Evolutionary conservation across 129 eudicot genomes (phyloP), one percentile per base, ranked within the genome.

Genomic region (Pseudognaphalium luteoalbum): DNA sequence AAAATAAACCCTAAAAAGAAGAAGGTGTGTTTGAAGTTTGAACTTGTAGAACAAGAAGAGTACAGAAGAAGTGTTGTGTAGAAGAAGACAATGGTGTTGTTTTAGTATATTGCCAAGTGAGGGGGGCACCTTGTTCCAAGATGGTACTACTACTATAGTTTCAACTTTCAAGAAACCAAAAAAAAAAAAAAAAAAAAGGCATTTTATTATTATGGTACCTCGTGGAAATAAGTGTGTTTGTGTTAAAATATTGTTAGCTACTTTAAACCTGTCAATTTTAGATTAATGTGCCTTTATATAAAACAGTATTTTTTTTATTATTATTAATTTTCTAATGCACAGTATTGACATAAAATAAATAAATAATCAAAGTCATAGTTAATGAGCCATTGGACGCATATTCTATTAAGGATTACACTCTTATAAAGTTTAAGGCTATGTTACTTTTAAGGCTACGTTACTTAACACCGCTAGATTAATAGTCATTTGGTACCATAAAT

Each of bases 141-240:
- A 16, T 22, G 44, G 79, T 80, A 67, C 22, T 21, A 10, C 66
- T 62, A 69, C 12, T 35, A 52, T n/a, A n/a, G n/a, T n/a, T n/a
- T n/a, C n/a, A n/a, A n/a, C 42, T 33, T 71, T 71, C 44, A 78
- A 71, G 30, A 62, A 10, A 60, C 30, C 44, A 37, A 62, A 32
- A 78, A 22, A 64, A n/a, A n/a, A n/a, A n/a, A n/a, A n/a, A n/a
- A n/a, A n/a, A n/a, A n/a, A n/a, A n/a, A n/a, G n/a, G n/a, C 58
- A 71, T 71, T 73, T 25, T 66, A 66, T 66, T 72, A 66, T 25
- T 58, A 59, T 58, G 56, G 2, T 44, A 58, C 80, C 80, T 80
- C 70, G 51, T 80, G 83, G 63, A 80, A 80, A 67, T 74, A 67
- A 66, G 80, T 68, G 79, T 74, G 37, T 80, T 22, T 66, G 37